Evolutionary conservation across 2,329 filamentous ascomycete genomes (phyloP).

Genomic region (Talaromyces sp.): DNA sequence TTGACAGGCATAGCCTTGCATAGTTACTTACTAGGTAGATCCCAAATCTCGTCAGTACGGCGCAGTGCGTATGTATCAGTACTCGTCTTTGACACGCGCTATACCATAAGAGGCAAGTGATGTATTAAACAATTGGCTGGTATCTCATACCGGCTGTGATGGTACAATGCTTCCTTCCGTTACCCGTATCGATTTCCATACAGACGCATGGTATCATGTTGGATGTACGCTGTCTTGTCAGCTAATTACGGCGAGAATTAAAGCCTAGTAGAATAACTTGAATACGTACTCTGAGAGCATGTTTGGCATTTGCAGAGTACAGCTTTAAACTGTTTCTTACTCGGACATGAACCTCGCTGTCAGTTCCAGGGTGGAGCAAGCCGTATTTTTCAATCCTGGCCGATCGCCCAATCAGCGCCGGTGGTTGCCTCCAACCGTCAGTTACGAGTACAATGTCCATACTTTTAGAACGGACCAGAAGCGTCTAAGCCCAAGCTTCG

Average conservation of each 20-base stretch:
- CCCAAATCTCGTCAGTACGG: not conserved
- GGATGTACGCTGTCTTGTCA: not conserved
- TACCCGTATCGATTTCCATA: not conserved
- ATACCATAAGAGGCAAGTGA: not conserved
- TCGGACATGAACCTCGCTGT: not conserved
- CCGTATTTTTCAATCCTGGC: not conserved
- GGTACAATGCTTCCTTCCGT: not conserved
- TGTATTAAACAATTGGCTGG: constrained; percentile 15
- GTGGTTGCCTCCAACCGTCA: not conserved
- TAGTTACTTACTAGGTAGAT: not conserved
- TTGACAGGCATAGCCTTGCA: not conserved
- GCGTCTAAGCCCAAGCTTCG: constrained; percentile 13
- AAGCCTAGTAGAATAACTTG: not conserved
- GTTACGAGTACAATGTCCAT: not conserved
- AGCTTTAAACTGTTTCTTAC: too few relatives aligned
- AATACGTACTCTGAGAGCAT: not conserved
- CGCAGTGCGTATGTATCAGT: not conserved
- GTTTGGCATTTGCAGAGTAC: not conserved
- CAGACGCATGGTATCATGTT: not conserved
- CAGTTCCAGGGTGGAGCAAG: not conserved
- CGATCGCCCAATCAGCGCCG: not conserved
- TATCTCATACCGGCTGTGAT: constrained; percentile 12
- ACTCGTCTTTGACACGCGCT: not conserved
- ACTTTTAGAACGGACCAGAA: not conserved
- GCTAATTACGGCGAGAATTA: not conserved